phyloP scores from a whole-genome alignment of 2,329 filamentous ascomycete species.

The Sclerotinia nivalis region DNA sequence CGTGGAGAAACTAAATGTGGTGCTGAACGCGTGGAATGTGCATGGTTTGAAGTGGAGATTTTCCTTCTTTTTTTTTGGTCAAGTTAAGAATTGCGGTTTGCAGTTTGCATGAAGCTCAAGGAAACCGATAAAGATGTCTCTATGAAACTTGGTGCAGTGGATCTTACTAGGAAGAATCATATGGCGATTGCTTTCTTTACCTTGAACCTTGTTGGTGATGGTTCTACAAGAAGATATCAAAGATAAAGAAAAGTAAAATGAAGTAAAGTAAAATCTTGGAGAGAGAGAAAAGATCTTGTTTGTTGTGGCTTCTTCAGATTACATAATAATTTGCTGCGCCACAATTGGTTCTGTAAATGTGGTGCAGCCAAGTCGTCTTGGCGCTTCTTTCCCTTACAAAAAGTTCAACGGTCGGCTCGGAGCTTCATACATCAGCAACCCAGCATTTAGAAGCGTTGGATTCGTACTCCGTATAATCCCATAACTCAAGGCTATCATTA shows the following conservation, averaged over 20 bases:
- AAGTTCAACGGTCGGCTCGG: background rate
- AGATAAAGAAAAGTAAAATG: background rate
- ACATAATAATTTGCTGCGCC: slow-evolving; percentile 7
- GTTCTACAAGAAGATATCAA: background rate
- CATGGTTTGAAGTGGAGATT: slow-evolving; percentile 9
- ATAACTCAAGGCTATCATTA: too few species aligned
- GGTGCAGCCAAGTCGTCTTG: background rate
- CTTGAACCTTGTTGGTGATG: background rate
- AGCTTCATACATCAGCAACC: background rate
- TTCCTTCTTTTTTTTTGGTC: background rate
- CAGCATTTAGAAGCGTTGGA: background rate
- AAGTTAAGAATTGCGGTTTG: background rate
- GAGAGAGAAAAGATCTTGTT: background rate
- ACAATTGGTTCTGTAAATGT: background rate
- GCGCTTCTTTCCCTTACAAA: background rate
- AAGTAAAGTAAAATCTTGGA: background rate
- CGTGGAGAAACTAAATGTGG: background rate
- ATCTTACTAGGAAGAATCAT: background rate
- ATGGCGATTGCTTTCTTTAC: background rate
- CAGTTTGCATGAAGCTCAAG: background rate
- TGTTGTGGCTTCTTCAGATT: background rate
- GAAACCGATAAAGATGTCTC: background rate
- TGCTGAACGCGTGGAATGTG: background rate
- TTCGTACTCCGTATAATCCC: too few species aligned
- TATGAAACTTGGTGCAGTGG: background rate